Evolutionary conservation across 2,329 filamentous ascomycete genomes (phyloP).

Genomic region (Alternaria sp.): DNA sequence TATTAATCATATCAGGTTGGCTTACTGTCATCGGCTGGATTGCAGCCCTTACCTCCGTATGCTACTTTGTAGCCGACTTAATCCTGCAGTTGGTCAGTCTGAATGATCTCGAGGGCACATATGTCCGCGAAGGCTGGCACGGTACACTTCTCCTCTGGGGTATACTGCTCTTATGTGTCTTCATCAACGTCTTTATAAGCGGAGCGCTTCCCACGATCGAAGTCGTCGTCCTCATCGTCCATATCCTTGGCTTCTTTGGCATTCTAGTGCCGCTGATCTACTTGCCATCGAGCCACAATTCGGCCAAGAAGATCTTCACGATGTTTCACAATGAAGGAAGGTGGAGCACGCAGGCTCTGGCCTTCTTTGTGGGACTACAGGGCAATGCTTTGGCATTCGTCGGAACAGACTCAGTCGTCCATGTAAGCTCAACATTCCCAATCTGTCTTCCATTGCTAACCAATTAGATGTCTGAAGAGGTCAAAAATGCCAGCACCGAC

Average conservation of each 20-base stretch:
- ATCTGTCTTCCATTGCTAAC: slow-evolving; percentile 5
- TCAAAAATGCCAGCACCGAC: slow-evolving; percentile 44
- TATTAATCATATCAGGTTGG: slow-evolving; percentile 47
- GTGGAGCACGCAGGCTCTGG: slow-evolving; percentile 54
- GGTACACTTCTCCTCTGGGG: slow-evolving; percentile 58
- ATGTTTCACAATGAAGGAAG: slow-evolving; percentile 55
- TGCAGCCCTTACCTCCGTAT: slow-evolving; percentile 45
- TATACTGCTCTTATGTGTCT: slow-evolving; percentile 48
- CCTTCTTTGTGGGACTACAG: slow-evolving; percentile 53
- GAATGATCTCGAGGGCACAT: slow-evolving; percentile 48
- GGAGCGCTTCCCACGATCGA: slow-evolving; percentile 57
- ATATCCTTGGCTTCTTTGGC: slow-evolving; percentile 60
- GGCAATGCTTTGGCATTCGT: slow-evolving; percentile 49
- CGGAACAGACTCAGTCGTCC: slow-evolving; percentile 48
- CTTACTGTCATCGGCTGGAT: slow-evolving; percentile 54
- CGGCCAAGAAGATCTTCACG: slow-evolving; percentile 52
- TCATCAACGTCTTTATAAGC: slow-evolving; percentile 57
- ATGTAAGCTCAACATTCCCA: slow-evolving; percentile 28
- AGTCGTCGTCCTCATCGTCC: slow-evolving; percentile 56
- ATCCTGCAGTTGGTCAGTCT: slow-evolving; percentile 45
- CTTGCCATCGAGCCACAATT: slow-evolving; percentile 47
- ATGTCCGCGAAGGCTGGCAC: slow-evolving; percentile 55
- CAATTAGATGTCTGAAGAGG: slow-evolving; percentile 47
- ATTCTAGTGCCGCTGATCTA: slow-evolving; percentile 54
- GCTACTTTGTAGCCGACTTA: slow-evolving; percentile 45